Evolutionary conservation across 352 stramenopile species (phyloP).

Genomic region (Pythium utonaiense): DNA sequence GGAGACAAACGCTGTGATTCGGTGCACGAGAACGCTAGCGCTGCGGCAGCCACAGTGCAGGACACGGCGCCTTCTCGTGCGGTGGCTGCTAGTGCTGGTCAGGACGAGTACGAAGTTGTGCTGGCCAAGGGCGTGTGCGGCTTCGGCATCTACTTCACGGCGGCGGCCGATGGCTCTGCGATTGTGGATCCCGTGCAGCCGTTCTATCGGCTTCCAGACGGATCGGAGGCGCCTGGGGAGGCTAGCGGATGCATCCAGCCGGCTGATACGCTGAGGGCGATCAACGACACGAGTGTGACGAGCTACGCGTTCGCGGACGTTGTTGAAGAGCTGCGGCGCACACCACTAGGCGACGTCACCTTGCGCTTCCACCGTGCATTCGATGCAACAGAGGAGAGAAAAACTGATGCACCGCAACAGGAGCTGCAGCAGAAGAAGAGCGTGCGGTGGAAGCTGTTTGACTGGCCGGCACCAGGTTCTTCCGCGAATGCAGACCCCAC

Average conservation of each 20-base stretch:
- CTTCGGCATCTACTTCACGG: slow-evolving; percentile 71
- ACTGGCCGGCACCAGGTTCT: slow-evolving; percentile 6
- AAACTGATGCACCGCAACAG: not conserved
- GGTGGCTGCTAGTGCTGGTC: not conserved
- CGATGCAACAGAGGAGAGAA: not conserved
- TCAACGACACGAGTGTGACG: slow-evolving; percentile 38
- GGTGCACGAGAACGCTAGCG: not conserved
- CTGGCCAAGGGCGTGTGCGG: slow-evolving; percentile 59
- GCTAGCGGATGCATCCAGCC: slow-evolving; percentile 43
- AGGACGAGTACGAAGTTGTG: slow-evolving; percentile 35
- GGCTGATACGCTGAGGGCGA: slow-evolving; percentile 43
- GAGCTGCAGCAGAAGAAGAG: not conserved
- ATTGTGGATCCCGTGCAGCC: slow-evolving; percentile 55
- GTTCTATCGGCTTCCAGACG: slow-evolving; percentile 67
- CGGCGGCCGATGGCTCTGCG: slow-evolving; percentile 29
- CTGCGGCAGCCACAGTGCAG: not conserved
- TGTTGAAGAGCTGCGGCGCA: slow-evolving; percentile 59
- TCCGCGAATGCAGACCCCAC: not conserved
- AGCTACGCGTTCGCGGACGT: slow-evolving; percentile 38
- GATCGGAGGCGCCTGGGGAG: slow-evolving; percentile 48
- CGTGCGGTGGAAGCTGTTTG: slow-evolving; percentile 22
- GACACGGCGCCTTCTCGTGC: not conserved
- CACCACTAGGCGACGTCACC: slow-evolving; percentile 32
- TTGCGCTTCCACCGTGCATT: slow-evolving; percentile 40
- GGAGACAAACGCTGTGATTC: not conserved